A percentile compares a stretch with the other conserved stretches of the same genome.
Conservation (phyloP, 1,284 basidiomycete species). For the Coniophora puteana region DNA sequence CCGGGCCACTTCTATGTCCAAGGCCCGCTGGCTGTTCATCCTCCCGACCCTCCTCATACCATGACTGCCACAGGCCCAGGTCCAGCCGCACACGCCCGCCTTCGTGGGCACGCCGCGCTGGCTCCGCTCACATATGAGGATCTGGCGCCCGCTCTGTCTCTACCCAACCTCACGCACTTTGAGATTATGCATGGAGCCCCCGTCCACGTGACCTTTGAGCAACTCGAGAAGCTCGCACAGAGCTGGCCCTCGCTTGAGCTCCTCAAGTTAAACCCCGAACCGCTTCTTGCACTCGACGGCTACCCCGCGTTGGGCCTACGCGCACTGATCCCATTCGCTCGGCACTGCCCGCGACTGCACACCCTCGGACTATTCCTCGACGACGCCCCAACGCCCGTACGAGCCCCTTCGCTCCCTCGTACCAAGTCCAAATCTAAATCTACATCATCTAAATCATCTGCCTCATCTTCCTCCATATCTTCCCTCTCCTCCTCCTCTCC, state of each 20-base stretch:
- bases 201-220: constrained; percentile 39
- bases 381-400: too few relatives aligned
- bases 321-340: constrained; percentile 49
- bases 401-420: too few relatives aligned
- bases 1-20: too few relatives aligned
- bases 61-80: too few relatives aligned
- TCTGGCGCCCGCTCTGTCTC: constrained; percentile 46
- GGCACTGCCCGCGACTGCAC: constrained; percentile 46
- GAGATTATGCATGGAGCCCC: constrained; percentile 52
- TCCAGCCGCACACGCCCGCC: too few relatives aligned
- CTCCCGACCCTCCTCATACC: too few relatives aligned
- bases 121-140: constrained; percentile 38
- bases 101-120: constrained; percentile 7
- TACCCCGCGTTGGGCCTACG: constrained; percentile 41
- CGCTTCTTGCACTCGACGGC: constrained; percentile 32
- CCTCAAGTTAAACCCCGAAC: constrained; percentile 49
- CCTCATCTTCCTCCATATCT: too few relatives aligned
- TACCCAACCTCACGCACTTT: constrained; percentile 42
- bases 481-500: constrained; percentile 10
- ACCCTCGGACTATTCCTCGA: constrained; percentile 52
- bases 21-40: too few relatives aligned
- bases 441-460: too few relatives aligned
- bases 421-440: too few relatives aligned
- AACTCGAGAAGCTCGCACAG: constrained; percentile 46
- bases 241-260: constrained; percentile 46